Evolutionary conservation across 495 filamentous ascomycete genomes (phyloP), one percentile per base, ranked within the genome.

Genomic region (Aspergillus heteromorphus): DNA sequence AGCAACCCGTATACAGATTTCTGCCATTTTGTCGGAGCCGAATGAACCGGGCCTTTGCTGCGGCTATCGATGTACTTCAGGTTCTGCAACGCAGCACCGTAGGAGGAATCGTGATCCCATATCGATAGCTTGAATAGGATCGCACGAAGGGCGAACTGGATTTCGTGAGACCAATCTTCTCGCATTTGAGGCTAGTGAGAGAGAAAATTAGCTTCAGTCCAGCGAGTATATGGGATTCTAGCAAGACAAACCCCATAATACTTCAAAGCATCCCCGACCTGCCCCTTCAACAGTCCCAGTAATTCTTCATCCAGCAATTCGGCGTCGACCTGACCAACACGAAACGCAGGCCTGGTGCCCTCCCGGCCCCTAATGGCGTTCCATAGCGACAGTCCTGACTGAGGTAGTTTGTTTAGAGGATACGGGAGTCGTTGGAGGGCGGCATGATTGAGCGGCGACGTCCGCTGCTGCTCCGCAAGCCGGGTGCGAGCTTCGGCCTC

Each of bases 301-400:
- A 99, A 78, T 71, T 99, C 93, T 65, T 97, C 91, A 68, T 99
- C 93, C 38, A 99, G 73, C 29, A 99, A 73, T 65, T 97, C 95
- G 20, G 93, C 92, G 69, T 99, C 93, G 21, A 99, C 88, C 75
- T 99, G 93, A 6, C 92, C 91, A 10, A 99, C 95, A 38, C 93
- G 84, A 66, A 95, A 96, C 9, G 88, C 87, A 7, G 93, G 95
- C 17, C 81, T 74, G 18, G 86, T 92, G 20, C 89, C 89, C 56
- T 90, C 87, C 48, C 86, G 79, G n/a, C 83, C 85, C 25, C 78
- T 83, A 53, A 96, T 76, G 6, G 73, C 63, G 60, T 89, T 83
- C 85, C 88, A 95, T 59, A 83, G 65, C 38, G 73, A 74, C 45
- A 85, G 59, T 0, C 82, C 78, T 6, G 81, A 78, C 42, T 70